A percentile compares a stretch with the other conserved stretches of the same genome.
These are phyloP conservation scores for Kurtzmaniella fragi DNA, from an alignment of 805 yeast species.

Conservation along the genomic window DNA sequence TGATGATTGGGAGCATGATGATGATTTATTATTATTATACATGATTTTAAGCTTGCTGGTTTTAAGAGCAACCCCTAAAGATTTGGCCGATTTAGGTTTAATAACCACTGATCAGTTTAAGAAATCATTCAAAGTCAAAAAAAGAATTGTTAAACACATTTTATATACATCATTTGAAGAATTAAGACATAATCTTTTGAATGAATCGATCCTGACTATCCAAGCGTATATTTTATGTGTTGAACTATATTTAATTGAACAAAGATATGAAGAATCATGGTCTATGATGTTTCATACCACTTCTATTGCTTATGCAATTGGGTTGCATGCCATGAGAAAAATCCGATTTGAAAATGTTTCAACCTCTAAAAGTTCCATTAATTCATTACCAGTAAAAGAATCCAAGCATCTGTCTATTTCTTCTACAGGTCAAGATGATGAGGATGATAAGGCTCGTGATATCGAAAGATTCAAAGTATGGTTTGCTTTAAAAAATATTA, in stretches of 20 bases:
- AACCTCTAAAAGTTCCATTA: background rate
- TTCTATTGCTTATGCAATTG: slow-evolving; percentile 46
- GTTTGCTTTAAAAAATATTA: slow-evolving; percentile 44
- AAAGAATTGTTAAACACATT: slow-evolving; percentile 13
- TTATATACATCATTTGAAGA: slow-evolving; percentile 39
- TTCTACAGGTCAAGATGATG: slow-evolving; percentile 11
- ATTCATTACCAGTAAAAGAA: background rate
- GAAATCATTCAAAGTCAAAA: slow-evolving; percentile 12
- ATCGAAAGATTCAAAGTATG: slow-evolving; percentile 40
- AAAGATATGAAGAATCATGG: slow-evolving; percentile 50
- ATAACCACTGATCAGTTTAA: slow-evolving; percentile 10
- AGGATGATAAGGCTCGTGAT: slow-evolving; percentile 31
- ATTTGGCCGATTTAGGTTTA: slow-evolving; percentile 10
- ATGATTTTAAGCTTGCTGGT: slow-evolving; percentile 41
- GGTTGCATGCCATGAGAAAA: slow-evolving; percentile 42
- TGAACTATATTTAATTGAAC: slow-evolving; percentile 46
- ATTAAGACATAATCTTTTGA: slow-evolving; percentile 41
- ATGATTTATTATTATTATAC: slow-evolving; percentile 41
- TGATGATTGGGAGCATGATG: slow-evolving; percentile 43
- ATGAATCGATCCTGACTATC: slow-evolving; percentile 45
- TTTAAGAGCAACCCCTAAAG: slow-evolving; percentile 29
- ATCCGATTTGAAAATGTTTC: slow-evolving; percentile 12
- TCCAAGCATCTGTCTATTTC: background rate
- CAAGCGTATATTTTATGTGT: slow-evolving; percentile 47
- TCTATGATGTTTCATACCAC: slow-evolving; percentile 45